Base-by-base conservation (phyloP, 352 stramenopile genomes). In the Pythium phragmitis region DNA sequence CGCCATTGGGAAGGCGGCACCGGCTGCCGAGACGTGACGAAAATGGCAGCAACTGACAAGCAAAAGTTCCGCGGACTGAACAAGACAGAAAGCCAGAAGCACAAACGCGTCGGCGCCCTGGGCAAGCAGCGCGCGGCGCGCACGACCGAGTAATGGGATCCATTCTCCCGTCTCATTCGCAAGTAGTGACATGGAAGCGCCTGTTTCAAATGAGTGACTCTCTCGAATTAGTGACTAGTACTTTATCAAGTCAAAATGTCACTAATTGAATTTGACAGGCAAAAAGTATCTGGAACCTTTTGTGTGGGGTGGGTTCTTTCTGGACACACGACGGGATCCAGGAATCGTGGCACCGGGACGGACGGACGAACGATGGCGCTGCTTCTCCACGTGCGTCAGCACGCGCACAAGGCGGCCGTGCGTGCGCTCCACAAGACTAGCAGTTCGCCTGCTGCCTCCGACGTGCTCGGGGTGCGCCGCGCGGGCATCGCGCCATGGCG, bases 1-100 rank as follows among this genome's bases (percentile, higher is more conserved):
- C 63, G 72, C 1, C 77, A 92, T 65, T 95, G 87, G 87, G 87
- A 95, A 73, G 87, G 87, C 33, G 87, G 87, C 39, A 56, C 73
- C 30, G 87, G 87, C 17, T 94, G 85, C 57, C 87, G 87, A 41
- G 70, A 93, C 71, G 64, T 53, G 1, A 76, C 50, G 16, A 60
- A 74, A 36, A 94, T 95, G 85, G 81, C 82, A 4, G 58, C 52
- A 14, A 78, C 60, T 33, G 87, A 95, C 76, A 80, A 76, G 49
- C 80, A 91, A 34, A 95, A 94, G 64, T 91, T 79, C 65, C 78
- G 83, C 17, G 85, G 87, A 0, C 54, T 73, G 16, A 82, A 88
- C 69, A 95, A 95, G 65, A 95, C 87, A 6, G 80, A 88, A 65
- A 92, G 78, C 68, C 82, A 87, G 63, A 94, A 95, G 60, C 75